These are phyloP conservation scores for Penicillium paxilli DNA, from an alignment of 495 filamentous ascomycete genomes.

Conservation along the genomic window DNA sequence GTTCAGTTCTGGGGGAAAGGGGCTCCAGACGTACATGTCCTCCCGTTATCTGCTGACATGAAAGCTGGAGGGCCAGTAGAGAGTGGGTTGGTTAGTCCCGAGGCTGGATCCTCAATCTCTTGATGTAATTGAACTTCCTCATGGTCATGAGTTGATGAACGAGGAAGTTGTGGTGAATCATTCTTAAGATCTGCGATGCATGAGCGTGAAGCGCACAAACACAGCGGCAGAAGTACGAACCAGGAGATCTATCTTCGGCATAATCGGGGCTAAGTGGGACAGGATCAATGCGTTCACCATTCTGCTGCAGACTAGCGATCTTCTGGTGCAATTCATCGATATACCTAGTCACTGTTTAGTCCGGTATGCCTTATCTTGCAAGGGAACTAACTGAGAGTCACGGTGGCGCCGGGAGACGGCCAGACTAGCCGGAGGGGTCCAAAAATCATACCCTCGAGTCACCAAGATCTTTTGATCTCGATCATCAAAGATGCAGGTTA, in stretches of 20 bases:
- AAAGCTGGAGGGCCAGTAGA: constrained; percentile 38
- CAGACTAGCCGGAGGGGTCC: not conserved
- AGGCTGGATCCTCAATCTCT: constrained; percentile 22
- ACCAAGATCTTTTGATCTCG: constrained; percentile 45
- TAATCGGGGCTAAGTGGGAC: constrained; percentile 17
- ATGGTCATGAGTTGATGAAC: constrained; percentile 6
- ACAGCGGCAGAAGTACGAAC: constrained; percentile 1
- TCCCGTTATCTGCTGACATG: constrained; percentile 31
- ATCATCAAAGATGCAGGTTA: constrained; percentile 40
- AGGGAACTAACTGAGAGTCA: no score
- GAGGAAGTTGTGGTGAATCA: constrained; percentile 9
- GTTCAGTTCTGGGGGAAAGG: not conserved
- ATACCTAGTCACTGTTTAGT: constrained; percentile 24
- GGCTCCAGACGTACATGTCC: constrained; percentile 25
- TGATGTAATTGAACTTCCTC: constrained; percentile 8
- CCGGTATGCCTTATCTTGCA: no score
- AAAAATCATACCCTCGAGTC: constrained; percentile 31
- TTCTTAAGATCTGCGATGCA: constrained; percentile 16
- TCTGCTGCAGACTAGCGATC: constrained; percentile 26
- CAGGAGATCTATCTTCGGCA: constrained; percentile 10
- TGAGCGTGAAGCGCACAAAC: constrained; percentile 1
- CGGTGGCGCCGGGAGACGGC: not conserved
- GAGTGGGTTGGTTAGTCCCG: constrained; percentile 37
- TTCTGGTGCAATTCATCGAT: constrained; percentile 39
- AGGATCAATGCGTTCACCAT: constrained; percentile 11